These are phyloP conservation scores for Pyrrhoderma noxium DNA, from an alignment of 1,284 basidiomycete species.

Conservation along the genomic window DNA sequence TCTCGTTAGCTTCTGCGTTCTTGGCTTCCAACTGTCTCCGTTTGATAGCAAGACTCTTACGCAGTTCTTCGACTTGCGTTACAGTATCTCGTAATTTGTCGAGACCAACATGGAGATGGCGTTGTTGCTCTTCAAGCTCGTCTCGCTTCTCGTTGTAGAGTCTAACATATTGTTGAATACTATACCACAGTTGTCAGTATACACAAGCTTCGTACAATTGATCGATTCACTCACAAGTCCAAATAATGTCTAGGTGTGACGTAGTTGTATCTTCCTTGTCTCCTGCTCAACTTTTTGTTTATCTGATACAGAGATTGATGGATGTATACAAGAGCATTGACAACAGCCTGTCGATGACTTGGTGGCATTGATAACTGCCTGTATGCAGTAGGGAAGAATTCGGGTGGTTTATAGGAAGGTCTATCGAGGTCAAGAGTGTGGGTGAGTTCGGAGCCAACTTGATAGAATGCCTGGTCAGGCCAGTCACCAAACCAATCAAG, in stretches of 20 bases:
- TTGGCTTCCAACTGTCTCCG: constrained; percentile 90
- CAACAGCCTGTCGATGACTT: constrained; percentile 77
- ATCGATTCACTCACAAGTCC: constrained; percentile 81
- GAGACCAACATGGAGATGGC: constrained; percentile 96
- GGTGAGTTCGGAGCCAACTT: constrained; percentile 95
- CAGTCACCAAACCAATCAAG: constrained; percentile 98
- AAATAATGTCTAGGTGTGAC: constrained; percentile 98
- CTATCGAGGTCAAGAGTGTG: constrained; percentile 86
- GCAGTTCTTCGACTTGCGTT: constrained; percentile 91
- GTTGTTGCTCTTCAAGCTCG: constrained; percentile 96
- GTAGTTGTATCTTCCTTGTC: constrained; percentile 92
- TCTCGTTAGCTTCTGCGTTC: constrained; percentile 92
- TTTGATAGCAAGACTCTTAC: constrained; percentile 93
- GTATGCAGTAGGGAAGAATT: constrained; percentile 83
- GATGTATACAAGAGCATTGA: constrained; percentile 91
- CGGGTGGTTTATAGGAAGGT: constrained; percentile 68
- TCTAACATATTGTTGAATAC: constrained; percentile 96
- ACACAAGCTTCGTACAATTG: not conserved
- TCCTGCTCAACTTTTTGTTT: constrained; percentile 82
- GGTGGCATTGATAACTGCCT: constrained; percentile 78
- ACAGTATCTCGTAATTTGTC: constrained; percentile 97
- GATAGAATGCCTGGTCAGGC: constrained; percentile 96
- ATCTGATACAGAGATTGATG: constrained; percentile 88
- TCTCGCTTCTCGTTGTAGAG: constrained; percentile 98
- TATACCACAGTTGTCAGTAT: constrained; percentile 28